Evolutionary conservation across 2,329 filamentous ascomycete species (phyloP).

Genomic region (Passalora sequoiae): DNA sequence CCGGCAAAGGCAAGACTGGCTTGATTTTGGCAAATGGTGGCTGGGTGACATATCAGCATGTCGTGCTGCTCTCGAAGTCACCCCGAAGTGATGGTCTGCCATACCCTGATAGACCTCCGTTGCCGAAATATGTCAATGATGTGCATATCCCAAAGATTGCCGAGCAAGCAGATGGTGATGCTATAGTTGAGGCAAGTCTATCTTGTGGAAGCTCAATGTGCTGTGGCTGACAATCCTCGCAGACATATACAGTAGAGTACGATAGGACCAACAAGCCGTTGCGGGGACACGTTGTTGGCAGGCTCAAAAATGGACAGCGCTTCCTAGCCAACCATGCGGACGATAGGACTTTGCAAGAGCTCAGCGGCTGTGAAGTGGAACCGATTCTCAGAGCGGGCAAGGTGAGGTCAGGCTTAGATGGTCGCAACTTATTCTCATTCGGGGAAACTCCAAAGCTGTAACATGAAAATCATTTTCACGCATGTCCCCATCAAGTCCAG

Average conservation of each 20-base stretch:
- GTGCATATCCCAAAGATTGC: slow-evolving; percentile 39
- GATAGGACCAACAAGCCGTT: slow-evolving; percentile 46
- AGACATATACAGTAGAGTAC: slow-evolving; percentile 60
- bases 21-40: slow-evolving; percentile 63
- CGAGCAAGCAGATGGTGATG: slow-evolving; percentile 47
- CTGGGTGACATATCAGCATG: slow-evolving; percentile 61
- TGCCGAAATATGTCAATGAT: slow-evolving; percentile 42
- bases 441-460: slow-evolving; percentile 16
- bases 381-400: slow-evolving; percentile 47
- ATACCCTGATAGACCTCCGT: slow-evolving; percentile 47
- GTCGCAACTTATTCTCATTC: slow-evolving; percentile 39
- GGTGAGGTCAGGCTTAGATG: slow-evolving; percentile 36
- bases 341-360: slow-evolving; percentile 42
- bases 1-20: slow-evolving; percentile 44
- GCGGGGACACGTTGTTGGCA: slow-evolving; percentile 50
- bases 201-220: not conserved
- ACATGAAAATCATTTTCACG: not conserved
- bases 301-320: slow-evolving; percentile 46
- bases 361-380: slow-evolving; percentile 44
- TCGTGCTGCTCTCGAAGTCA: slow-evolving; percentile 51
- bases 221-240: not conserved
- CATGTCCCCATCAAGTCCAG: not conserved
- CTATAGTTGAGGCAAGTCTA: slow-evolving; percentile 48
- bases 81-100: slow-evolving; percentile 36
- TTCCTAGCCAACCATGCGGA: slow-evolving; percentile 57